These are phyloP conservation scores for Plantago lanceolata DNA, from an alignment of 305 asterid species.

Conservation along the genomic window DNA sequence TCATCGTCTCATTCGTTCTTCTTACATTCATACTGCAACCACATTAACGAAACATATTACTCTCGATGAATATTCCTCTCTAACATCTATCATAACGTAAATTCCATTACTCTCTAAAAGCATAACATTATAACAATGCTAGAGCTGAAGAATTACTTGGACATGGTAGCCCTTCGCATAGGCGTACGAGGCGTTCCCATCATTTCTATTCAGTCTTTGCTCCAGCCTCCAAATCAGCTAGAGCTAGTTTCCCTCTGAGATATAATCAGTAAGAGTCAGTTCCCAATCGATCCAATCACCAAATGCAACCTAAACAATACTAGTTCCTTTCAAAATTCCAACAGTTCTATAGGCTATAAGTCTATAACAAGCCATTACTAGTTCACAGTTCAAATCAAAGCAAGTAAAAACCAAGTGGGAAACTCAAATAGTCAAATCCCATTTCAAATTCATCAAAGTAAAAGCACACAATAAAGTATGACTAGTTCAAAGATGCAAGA, in stretches of 20 bases:
- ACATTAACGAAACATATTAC: constrained; percentile 2
- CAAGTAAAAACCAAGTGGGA: not conserved
- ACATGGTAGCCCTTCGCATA: constrained; percentile 17
- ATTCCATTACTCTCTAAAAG: not conserved
- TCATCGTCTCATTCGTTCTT: constrained; percentile 46
- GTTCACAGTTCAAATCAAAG: not conserved
- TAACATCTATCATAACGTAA: not conserved
- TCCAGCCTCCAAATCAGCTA: not conserved
- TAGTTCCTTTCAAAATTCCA: not conserved
- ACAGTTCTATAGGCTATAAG: no score
- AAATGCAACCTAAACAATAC: not conserved
- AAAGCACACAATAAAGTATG: not conserved
- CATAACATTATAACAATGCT: not conserved
- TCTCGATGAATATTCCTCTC: not conserved
- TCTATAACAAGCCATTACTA: not conserved
- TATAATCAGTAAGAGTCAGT: not conserved
- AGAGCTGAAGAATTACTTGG: constrained; percentile 24
- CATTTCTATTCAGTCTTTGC: not conserved
- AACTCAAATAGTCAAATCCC: constrained; percentile 3
- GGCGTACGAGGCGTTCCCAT: constrained; percentile 23
- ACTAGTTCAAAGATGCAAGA: constrained; percentile 9
- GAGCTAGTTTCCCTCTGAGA: constrained; percentile 9
- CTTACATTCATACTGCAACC: constrained; percentile 41
- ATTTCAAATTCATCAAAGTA: not conserved
- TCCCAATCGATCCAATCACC: constrained; percentile 9